Conservation (phyloP, 805 yeast genomes). For the Wickerhamomyces alni region DNA sequence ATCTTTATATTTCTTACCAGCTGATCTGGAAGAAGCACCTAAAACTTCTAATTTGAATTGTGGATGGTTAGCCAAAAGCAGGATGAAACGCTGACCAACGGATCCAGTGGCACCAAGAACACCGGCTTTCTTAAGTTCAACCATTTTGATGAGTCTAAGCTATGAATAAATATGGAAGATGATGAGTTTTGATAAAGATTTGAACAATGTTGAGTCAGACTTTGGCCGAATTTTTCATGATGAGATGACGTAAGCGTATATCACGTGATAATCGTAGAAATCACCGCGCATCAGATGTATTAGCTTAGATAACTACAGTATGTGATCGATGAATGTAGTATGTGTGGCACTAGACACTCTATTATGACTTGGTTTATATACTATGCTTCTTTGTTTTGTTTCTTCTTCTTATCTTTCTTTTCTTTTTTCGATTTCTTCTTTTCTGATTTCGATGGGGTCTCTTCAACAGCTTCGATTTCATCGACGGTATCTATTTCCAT, state of each 20-base stretch:
- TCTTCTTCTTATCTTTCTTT: constrained; percentile 13
- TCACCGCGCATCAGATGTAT: too few species aligned
- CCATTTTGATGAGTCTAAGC: constrained; percentile 16
- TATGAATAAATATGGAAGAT: background rate
- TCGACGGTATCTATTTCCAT: background rate
- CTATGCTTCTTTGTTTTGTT: constrained; percentile 6
- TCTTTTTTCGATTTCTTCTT: constrained; percentile 9
- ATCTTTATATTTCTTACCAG: constrained; percentile 79
- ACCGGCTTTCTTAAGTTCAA: constrained; percentile 49
- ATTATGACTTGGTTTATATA: too few species aligned
- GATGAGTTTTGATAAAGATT: background rate
- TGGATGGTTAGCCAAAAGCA: constrained; percentile 81
- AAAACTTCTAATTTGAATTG: constrained; percentile 77
- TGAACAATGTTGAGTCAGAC: too few species aligned
- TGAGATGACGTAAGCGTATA: background rate
- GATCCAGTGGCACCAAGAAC: constrained; percentile 98
- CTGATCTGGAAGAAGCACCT: constrained; percentile 93
- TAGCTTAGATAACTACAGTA: too few species aligned
- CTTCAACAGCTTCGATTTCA: background rate
- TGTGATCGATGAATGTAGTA: too few species aligned
- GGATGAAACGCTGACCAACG: constrained; percentile 93
- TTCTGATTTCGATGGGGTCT: constrained; percentile 10
- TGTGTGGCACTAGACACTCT: too few species aligned
- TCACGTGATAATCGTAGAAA: too few species aligned
- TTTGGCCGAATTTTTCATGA: background rate